Evolutionary conservation across 305 asterid genomes (phyloP), one percentile per base, ranked within the genome.

Genomic region (Fraxinus nigra): DNA sequence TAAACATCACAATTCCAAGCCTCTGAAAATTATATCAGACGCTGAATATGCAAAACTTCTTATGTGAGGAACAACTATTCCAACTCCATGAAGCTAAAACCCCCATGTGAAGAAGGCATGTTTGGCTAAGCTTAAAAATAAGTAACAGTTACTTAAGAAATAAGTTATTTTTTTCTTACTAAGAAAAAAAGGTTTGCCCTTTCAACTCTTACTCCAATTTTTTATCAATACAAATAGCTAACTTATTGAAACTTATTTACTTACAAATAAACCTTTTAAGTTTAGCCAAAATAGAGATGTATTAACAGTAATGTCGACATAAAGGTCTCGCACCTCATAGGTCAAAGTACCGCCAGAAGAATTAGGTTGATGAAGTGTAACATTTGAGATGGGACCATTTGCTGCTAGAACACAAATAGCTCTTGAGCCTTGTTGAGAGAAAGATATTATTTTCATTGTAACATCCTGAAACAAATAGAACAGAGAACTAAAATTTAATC

Each of bases 321-420:
- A 2, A 85, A 22, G 13, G 40, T 78, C 65, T 48, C 81, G 14
- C 81, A 92, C 99, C 97, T 94, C 99, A 24, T 94, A 96, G 24
- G 98, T 96, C 81, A 94, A 87, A 73, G 98, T 96, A 14, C 98
- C 98, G 77, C 98, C 99, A n/a, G 95, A 93, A 83, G 97, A 93
- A 90, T 85, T 91, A 16, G 97, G 87, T 84, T 95, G 99, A 35
- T 93, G 94, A 59, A 96, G 91, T 8, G 99, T 96, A 54, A 93
- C 98, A 81, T 91, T 96, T 26, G 99, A 96, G 87, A 94, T 87
- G 59, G 92, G 79, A 81, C 99, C 99, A 67, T 90, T 92, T 76
- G 99, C 99, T 78, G 99, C 94, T n/a, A 96, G 88, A 81, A 96
- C 84, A 85, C 99, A 96, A 79, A 96, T 94, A 67, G 98, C 98